These are phyloP conservation scores for Pharnaceum exiguum DNA, from an alignment of 148 eudicot species.

Conservation along the genomic window DNA sequence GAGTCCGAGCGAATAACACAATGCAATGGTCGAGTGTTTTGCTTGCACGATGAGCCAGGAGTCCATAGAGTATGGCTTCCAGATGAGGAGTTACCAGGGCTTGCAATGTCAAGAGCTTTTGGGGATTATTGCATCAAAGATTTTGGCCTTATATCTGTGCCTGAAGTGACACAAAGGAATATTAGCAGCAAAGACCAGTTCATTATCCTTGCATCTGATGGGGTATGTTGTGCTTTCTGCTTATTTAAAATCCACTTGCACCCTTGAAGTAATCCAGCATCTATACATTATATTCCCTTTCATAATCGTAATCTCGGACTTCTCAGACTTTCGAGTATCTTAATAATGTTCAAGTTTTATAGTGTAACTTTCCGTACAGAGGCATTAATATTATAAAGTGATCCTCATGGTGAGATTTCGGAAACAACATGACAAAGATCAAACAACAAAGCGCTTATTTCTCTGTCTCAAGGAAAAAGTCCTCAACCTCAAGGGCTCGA, in stretches of 20 bases:
- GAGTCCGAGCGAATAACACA: constrained; percentile 77
- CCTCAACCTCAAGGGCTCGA: too few species aligned
- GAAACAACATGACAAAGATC: not conserved
- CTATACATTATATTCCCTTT: not conserved
- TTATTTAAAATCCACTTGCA: constrained; percentile 3
- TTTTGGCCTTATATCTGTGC: constrained; percentile 84
- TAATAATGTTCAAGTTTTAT: not conserved
- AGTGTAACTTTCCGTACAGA: too few species aligned
- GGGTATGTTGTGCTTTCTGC: constrained; percentile 55
- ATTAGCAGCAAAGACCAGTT: constrained; percentile 67
- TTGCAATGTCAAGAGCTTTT: constrained; percentile 96
- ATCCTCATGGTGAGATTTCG: too few species aligned
- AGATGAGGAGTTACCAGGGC: constrained; percentile 71
- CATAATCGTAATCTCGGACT: not conserved
- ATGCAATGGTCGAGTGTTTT: constrained; percentile 79
- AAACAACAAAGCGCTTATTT: not conserved
- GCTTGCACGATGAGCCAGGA: constrained; percentile 82
- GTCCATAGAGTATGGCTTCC: constrained; percentile 88
- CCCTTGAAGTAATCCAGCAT: constrained; percentile 6
- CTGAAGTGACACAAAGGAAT: constrained; percentile 74
- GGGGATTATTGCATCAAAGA: constrained; percentile 88
- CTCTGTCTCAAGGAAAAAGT: not conserved
- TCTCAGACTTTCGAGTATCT: not conserved
- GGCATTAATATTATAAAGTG: too few species aligned
- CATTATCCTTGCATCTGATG: constrained; percentile 81